These are phyloP conservation scores for Alternaria conjuncta DNA, from an alignment of 2,329 filamentous ascomycete genomes.

Conservation along the genomic window DNA sequence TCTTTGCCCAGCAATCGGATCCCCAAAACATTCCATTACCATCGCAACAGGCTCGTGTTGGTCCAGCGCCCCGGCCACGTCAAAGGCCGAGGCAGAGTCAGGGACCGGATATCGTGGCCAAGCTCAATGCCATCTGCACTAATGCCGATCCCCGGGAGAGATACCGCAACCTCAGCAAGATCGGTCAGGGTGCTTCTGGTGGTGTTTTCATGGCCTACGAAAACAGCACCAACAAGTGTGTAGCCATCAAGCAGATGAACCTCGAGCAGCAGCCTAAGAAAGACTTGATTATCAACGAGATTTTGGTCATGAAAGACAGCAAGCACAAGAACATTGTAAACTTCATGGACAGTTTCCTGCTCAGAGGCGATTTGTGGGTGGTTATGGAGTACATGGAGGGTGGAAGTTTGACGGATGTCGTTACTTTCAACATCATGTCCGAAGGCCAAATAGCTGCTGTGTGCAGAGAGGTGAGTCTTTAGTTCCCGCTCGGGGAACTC, in stretches of 20 bases:
- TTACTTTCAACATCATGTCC: conserved; percentile 99
- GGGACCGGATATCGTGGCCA: conserved; percentile 79
- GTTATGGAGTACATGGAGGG: conserved; percentile 99
- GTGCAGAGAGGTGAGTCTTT: conserved; percentile 74
- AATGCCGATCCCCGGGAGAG: conserved; percentile 87
- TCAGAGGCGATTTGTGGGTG: conserved; percentile 92
- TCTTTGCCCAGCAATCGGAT: conserved; percentile 49
- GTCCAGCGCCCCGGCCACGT: conserved; percentile 71
- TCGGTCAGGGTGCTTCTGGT: conserved; percentile 95
- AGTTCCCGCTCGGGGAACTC: background rate
- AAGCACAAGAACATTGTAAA: conserved; percentile 99
- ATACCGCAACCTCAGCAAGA: conserved; percentile 89
- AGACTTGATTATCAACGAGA: conserved; percentile 98
- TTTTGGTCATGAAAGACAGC: conserved; percentile 98
- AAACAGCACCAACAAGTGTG: conserved; percentile 79
- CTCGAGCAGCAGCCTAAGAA: conserved; percentile 98
- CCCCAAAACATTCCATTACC: conserved; percentile 53
- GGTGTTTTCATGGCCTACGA: conserved; percentile 94
- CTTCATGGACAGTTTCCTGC: conserved; percentile 96
- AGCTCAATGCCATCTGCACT: conserved; percentile 87
- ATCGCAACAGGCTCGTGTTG: conserved; percentile 59
- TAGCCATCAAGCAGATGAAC: conserved; percentile 99
- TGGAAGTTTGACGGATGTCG: conserved; percentile 94
- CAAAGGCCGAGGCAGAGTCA: conserved; percentile 81
- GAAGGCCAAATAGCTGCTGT: conserved; percentile 97